Base-by-base conservation (phyloP, 352 stramenopile species). In the Phytophthora quininea region DNA sequence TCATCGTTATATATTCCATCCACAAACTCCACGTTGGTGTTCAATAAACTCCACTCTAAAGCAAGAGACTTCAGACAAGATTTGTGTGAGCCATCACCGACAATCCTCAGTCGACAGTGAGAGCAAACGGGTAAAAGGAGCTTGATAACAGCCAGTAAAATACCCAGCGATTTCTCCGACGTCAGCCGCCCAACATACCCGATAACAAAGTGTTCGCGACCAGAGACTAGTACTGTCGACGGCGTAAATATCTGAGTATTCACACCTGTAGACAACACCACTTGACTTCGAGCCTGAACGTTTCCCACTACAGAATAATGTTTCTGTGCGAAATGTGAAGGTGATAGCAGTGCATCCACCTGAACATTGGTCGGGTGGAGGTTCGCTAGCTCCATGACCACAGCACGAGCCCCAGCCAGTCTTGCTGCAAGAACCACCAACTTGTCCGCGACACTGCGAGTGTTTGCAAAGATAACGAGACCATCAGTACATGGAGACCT, bases 351-450 rank as follows among this genome's bases (percentile, higher is more conserved):
- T 11, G 74, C 62, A 31, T 90, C 82, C 19, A 88, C 73, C 0
- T 73, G 40, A 3, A 88, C 35, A 19, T 35, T 37, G 19, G 69
- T 66, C 1, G 82, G 79, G 8, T 73, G 47, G 1, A 90, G 49
- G 53, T 88, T 90, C 2, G 82, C 62, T 4, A 90, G 67, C 55
- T 90, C 82, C 69, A 86, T 82, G 3, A 86, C 54, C 5, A 86
- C 60, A 1, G 79, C 70, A 4, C 66, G 67, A 2, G 73, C 68
- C 11, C 77, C 76, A 27, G 74, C 71, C 7, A 84, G 29, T 5
- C 76, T 68, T 37, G 79, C 71, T 10, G 65, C 73, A 32, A 73
- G 55, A 11, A 86, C 61, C 1, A 87, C 54, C 4, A 80, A 12
- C 32, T 74, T 33, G 46, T 88, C 79, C 1, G 65, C 64, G 6